A percentile compares a stretch with the other conserved stretches of the same genome.
Evolutionary conservation across 129 eudicot genomes (phyloP).

Genomic region (Glebionis coronaria): DNA sequence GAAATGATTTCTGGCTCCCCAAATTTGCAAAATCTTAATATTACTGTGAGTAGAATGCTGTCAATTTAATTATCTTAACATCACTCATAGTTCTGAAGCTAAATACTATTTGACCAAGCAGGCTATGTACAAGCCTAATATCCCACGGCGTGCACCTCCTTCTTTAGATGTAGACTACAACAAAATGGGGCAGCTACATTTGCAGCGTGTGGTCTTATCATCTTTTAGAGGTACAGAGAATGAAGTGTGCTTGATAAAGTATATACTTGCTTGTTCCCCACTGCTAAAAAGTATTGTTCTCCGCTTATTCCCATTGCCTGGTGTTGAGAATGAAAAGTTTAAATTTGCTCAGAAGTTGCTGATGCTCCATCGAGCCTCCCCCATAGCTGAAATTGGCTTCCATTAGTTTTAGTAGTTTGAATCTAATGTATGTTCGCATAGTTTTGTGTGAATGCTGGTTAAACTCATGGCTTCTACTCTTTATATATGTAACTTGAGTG

Average conservation of each 20-base stretch:
- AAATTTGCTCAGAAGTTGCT: background rate
- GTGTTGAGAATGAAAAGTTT: background rate
- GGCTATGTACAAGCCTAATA: background rate
- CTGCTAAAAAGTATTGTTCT: background rate
- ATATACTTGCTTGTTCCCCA: constrained; percentile 5
- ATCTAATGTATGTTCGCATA: too few species aligned
- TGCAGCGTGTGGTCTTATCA: background rate
- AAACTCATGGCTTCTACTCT: too few species aligned
- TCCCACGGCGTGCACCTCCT: background rate
- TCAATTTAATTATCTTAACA: background rate
- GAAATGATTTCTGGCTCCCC: constrained; percentile 10
- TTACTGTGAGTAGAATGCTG: background rate
- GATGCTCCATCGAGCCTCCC: too few species aligned
- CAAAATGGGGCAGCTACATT: background rate
- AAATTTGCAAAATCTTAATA: constrained; percentile 12
- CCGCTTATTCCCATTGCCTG: background rate
- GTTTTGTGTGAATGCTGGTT: too few species aligned
- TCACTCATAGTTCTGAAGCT: background rate
- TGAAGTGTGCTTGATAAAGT: background rate
- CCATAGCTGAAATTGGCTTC: too few species aligned
- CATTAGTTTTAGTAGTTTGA: too few species aligned
- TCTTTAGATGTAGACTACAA: background rate
- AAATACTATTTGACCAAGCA: background rate
- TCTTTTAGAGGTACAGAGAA: background rate
- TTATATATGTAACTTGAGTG: too few species aligned